Evolutionary conservation across 192 early-diverging fungal species (phyloP).

Genomic region (Coemansia sp.): DNA sequence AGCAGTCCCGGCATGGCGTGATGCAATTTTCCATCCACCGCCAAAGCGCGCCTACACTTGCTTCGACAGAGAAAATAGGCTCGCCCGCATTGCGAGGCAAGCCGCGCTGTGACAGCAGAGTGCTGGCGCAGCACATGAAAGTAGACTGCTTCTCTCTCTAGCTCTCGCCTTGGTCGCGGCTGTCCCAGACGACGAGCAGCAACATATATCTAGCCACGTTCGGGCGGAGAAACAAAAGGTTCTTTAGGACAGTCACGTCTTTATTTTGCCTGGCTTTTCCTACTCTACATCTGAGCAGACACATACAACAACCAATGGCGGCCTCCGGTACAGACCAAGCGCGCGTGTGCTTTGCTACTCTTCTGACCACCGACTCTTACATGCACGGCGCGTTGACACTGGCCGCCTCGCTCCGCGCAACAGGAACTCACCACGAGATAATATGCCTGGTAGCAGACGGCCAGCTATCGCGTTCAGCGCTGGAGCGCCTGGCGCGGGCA

Average conservation of each 20-base stretch:
- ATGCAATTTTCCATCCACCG: not conserved
- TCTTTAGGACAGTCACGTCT: no score
- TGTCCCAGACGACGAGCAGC: no score
- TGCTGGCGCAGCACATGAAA: no score
- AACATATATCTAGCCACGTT: no score
- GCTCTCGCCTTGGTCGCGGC: no score
- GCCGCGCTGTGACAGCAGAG: no score
- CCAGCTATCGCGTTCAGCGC: slow-evolving; percentile 55
- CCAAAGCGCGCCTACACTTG: not conserved
- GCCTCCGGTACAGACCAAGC: not conserved
- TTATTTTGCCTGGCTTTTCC: no score
- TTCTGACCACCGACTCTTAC: slow-evolving; percentile 82
- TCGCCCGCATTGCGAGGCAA: no score
- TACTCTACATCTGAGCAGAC: no score
- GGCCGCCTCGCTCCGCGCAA: slow-evolving; percentile 63
- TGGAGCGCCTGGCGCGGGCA: slow-evolving; percentile 51
- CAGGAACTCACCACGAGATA: slow-evolving; percentile 56
- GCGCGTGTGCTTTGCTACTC: slow-evolving; percentile 56
- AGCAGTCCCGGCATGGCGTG: slow-evolving; percentile 8
- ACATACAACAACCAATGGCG: not conserved
- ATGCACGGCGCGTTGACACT: slow-evolving; percentile 79
- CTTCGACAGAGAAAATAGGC: no score
- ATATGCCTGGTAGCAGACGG: slow-evolving; percentile 58
- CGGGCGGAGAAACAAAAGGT: no score
- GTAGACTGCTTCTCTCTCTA: no score